Percentiles rank a stretch among this genome's conserved stretches.
Conservation (phyloP, 208 protist genomes). For the Leishmania aethiopica region DNA sequence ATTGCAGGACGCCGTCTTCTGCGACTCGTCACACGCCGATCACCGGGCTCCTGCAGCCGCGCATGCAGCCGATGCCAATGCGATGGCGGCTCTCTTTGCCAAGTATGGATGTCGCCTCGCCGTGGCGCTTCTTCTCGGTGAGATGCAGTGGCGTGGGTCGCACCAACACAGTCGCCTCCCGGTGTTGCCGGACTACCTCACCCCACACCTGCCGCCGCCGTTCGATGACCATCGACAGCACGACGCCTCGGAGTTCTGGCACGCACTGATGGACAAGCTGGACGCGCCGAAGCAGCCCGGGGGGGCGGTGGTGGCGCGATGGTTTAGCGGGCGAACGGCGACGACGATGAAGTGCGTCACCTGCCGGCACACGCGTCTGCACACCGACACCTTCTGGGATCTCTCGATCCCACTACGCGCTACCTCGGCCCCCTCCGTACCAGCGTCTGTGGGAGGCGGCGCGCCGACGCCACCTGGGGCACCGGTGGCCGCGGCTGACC, state of each 20-base stretch:
- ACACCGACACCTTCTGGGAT: slow-evolving; percentile 55
- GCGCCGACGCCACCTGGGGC: not conserved
- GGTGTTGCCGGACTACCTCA: slow-evolving; percentile 41
- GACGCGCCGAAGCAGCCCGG: slow-evolving; percentile 33
- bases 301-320: slow-evolving; percentile 39
- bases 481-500: not conserved
- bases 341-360: slow-evolving; percentile 48
- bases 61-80: not conserved
- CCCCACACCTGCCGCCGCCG: slow-evolving; percentile 33
- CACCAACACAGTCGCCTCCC: slow-evolving; percentile 15
- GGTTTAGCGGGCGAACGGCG: slow-evolving; percentile 55
- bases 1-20: slow-evolving; percentile 22
- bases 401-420: slow-evolving; percentile 27
- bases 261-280: slow-evolving; percentile 64
- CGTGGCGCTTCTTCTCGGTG: slow-evolving; percentile 38
- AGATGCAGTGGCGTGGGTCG: slow-evolving; percentile 59
- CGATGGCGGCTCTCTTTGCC: not conserved
- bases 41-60: not conserved
- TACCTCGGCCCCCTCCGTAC: not conserved
- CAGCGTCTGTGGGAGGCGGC: not conserved
- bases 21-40: not conserved
- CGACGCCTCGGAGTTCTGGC: slow-evolving; percentile 77
- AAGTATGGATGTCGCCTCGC: slow-evolving; percentile 25
- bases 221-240: slow-evolving; percentile 71
- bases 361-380: slow-evolving; percentile 36